Evolutionary conservation across 108 stramenopile species (phyloP).

Genomic region (Nannochloropsis salina): DNA sequence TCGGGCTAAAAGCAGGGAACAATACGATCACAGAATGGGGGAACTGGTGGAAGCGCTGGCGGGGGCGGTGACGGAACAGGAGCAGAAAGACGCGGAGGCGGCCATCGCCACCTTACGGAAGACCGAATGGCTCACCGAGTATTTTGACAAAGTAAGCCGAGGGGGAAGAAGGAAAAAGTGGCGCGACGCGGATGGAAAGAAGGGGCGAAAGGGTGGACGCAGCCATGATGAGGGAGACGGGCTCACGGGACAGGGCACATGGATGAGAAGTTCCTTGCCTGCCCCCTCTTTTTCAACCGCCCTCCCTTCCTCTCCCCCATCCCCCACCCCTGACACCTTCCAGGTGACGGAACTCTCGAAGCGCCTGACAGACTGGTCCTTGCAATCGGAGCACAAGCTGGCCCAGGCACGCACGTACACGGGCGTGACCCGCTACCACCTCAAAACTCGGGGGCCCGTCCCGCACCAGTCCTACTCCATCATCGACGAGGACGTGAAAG

Average conservation of each 20-base stretch:
- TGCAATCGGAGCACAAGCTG: neutral
- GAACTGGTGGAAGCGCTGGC: neutral
- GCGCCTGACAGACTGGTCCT: constrained; percentile 21
- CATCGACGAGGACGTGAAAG: neutral
- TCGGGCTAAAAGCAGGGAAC: constrained; percentile 12
- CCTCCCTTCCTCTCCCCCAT: neutral
- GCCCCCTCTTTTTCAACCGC: neutral
- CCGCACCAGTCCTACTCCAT: constrained; percentile 13
- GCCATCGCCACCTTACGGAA: neutral
- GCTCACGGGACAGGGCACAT: neutral
- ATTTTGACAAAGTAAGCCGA: neutral
- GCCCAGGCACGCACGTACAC: constrained; percentile 9
- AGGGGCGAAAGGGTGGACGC: neutral
- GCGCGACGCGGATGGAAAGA: neutral
- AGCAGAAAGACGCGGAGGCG: neutral
- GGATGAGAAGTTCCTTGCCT: neutral
- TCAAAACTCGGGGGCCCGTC: neutral
- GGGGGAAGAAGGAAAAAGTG: neutral
- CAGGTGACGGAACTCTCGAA: constrained; percentile 22
- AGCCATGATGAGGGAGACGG: neutral
- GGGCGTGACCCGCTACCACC: constrained; percentile 21
- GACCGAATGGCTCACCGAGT: constrained; percentile 32
- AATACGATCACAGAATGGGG: constrained; percentile 1
- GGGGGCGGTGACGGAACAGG: neutral
- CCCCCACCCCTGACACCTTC: neutral